Evolutionary conservation across 1,284 basidiomycete genomes (phyloP).

Genomic region (Boletus sp.): DNA sequence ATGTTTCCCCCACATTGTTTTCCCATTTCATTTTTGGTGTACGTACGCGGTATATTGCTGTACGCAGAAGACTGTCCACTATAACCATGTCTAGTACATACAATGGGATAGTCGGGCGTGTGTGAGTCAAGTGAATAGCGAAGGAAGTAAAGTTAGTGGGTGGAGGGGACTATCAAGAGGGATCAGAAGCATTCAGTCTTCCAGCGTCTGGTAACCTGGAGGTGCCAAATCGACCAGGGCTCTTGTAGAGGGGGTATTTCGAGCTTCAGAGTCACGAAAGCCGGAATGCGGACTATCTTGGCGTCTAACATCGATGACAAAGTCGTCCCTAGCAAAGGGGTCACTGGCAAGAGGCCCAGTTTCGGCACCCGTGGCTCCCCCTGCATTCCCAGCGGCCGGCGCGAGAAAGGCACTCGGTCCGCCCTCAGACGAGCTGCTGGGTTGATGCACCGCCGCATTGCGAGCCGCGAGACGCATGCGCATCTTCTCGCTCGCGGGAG

Average conservation of each 20-base stretch:
- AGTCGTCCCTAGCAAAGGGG: background rate
- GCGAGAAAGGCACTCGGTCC: background rate
- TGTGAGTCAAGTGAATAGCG: background rate
- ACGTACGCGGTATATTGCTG: no score
- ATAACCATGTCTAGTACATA: no score
- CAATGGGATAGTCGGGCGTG: background rate
- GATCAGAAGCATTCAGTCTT: background rate
- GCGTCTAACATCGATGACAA: background rate
- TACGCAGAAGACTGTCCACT: no score
- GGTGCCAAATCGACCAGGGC: background rate
- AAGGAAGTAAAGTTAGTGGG: background rate
- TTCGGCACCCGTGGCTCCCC: constrained; percentile 51
- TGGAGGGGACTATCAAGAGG: background rate
- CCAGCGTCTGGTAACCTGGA: constrained; percentile 3
- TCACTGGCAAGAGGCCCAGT: constrained; percentile 38
- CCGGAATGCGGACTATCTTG: background rate
- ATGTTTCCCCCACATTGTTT: no score
- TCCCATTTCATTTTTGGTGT: no score
- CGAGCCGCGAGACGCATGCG: background rate
- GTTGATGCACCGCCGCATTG: background rate
- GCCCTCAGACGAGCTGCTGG: background rate
- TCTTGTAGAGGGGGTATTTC: background rate
- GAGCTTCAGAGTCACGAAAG: background rate
- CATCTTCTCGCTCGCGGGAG: constrained; percentile 2
- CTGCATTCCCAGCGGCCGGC: background rate